Conservation (phyloP, 352 stramenopile genomes). For the Thraustochytrium sp. region DNA sequence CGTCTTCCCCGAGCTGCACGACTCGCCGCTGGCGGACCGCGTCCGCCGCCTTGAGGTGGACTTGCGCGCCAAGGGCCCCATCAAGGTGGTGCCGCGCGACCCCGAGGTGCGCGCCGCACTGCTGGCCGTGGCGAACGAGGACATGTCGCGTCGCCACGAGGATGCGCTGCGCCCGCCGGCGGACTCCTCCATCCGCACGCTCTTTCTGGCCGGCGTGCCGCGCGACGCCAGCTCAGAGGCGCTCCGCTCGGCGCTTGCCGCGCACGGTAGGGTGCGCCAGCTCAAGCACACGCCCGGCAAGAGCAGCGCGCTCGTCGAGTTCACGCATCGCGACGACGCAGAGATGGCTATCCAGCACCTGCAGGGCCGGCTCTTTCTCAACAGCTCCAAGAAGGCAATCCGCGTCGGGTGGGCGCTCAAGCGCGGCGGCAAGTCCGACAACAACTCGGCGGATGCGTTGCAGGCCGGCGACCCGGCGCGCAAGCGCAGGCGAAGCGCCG, state of each 20-base stretch:
- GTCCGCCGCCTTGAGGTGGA: not conserved
- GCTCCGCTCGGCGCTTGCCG: not conserved
- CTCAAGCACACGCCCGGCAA: not conserved
- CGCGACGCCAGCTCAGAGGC: not conserved
- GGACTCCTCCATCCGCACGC: not conserved
- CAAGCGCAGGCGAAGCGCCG: not conserved
- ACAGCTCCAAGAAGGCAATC: not conserved
- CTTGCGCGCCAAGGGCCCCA: not conserved
- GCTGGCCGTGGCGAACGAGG: not conserved
- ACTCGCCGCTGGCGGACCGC: not conserved
- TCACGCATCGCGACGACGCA: slow-evolving; percentile 18
- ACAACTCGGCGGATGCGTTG: not conserved
- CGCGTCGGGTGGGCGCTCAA: slow-evolving; percentile 24
- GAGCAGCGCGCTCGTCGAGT: not conserved
- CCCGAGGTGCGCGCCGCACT: not conserved
- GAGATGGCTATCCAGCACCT: not conserved
- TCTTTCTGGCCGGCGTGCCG: not conserved
- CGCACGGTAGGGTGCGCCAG: not conserved
- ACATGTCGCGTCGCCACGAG: not conserved
- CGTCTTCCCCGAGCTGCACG: slow-evolving; percentile 1
- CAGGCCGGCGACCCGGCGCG: not conserved
- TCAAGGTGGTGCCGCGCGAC: not conserved
- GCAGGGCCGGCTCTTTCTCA: not conserved
- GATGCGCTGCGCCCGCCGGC: not conserved
- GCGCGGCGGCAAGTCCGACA: not conserved